Evolutionary conservation across 257 asterid species (phyloP).

Genomic region (Fraxinus cuspidata): DNA sequence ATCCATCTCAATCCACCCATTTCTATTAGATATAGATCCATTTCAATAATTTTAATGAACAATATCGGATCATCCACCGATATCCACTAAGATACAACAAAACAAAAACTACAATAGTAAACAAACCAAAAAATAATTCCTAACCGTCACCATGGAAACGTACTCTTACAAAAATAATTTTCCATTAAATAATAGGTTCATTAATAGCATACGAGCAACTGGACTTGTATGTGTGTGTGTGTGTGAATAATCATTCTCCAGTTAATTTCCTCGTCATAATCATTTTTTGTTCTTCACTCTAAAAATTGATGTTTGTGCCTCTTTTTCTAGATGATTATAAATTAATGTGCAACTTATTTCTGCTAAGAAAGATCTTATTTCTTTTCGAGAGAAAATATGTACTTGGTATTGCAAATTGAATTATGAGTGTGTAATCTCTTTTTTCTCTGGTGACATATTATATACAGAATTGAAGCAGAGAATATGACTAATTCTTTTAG

Average conservation of each 20-base stretch:
- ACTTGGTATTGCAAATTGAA: too few relatives aligned
- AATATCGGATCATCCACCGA: not conserved
- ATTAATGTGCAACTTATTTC: not conserved
- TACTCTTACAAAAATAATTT: too few relatives aligned
- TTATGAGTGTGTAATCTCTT: too few relatives aligned
- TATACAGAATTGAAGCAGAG: not conserved
- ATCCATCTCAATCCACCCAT: not conserved
- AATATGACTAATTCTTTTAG: too few relatives aligned
- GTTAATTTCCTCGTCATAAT: not conserved
- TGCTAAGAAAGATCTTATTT: not conserved
- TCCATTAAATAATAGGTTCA: not conserved
- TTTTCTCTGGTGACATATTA: too few relatives aligned
- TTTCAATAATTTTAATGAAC: not conserved
- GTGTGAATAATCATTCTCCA: not conserved
- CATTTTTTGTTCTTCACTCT: not conserved
- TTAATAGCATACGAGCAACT: not conserved
- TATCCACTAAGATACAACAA: not conserved
- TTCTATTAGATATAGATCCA: not conserved
- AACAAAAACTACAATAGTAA: not conserved
- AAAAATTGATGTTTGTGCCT: not conserved
- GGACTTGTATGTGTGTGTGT: not conserved
- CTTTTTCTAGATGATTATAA: not conserved
- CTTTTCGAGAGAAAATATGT: too few relatives aligned
- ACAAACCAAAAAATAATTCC: not conserved
- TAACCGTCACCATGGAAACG: not conserved